Evolutionary conservation across 768 basidiomycete species (phyloP).

Genomic region (Lentinula lateritia): DNA sequence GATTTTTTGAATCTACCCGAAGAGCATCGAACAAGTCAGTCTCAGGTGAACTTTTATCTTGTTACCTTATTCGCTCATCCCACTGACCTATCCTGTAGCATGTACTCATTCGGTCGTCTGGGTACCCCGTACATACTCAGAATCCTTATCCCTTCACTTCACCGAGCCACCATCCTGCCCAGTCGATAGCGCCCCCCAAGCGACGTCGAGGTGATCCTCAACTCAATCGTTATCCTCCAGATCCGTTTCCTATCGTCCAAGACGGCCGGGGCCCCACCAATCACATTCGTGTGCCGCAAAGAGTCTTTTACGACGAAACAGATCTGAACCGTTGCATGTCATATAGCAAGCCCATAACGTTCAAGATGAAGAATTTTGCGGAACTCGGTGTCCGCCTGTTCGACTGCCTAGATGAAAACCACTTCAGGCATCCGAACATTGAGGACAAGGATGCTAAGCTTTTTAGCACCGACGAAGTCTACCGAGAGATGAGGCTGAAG

Average conservation of each 20-base stretch:
- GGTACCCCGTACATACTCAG: not conserved
- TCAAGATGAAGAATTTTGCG: not conserved
- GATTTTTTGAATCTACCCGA: not conserved
- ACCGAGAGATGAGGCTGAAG: conserved; percentile 21
- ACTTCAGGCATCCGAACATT: not conserved
- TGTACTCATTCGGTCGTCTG: not conserved
- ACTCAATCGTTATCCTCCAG: not conserved
- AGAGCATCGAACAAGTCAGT: not conserved
- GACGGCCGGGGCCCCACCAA: not conserved
- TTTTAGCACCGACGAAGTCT: conserved; percentile 3
- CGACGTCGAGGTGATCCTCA: not conserved
- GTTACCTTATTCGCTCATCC: not conserved
- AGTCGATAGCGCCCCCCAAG: not conserved
- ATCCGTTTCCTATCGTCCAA: not conserved
- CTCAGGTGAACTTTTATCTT: no score
- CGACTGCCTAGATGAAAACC: not conserved
- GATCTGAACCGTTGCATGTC: not conserved
- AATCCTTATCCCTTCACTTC: not conserved
- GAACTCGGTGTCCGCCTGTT: not conserved
- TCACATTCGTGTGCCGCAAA: not conserved
- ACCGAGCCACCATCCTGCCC: not conserved
- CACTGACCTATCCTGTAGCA: not conserved
- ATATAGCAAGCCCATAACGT: conserved; percentile 1
- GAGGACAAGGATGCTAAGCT: not conserved
- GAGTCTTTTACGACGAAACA: not conserved